phyloP scores from a whole-genome alignment of 441 rosid species.

The Sinapis alba region DNA sequence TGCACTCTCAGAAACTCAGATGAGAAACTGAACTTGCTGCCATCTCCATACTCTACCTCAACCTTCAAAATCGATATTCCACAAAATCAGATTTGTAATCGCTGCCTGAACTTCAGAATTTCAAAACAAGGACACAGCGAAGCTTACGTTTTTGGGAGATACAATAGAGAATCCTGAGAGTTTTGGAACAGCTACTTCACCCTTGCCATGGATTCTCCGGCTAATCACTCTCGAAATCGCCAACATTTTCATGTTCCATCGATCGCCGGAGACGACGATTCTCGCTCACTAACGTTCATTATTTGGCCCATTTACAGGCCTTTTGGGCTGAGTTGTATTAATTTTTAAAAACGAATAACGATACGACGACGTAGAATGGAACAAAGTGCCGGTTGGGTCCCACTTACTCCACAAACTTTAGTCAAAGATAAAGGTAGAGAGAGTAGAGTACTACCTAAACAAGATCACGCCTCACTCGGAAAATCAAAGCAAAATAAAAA shows the following conservation, averaged over 20 bases:
- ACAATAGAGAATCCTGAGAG: constrained; percentile 69
- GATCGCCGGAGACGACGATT: neutral
- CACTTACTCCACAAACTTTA: constrained; percentile 2
- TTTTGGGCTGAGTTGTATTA: neutral
- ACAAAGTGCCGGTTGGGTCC: neutral
- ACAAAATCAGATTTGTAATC: constrained; percentile 22
- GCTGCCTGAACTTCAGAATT: neutral
- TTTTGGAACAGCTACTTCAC: constrained; percentile 45
- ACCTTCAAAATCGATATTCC: constrained; percentile 48
- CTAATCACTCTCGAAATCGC: constrained; percentile 44
- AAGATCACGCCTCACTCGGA: neutral
- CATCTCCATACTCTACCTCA: constrained; percentile 79
- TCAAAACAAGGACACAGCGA: neutral
- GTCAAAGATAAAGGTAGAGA: constrained; percentile 12
- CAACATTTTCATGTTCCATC: constrained; percentile 29
- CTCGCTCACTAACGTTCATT: neutral
- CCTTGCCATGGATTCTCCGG: constrained; percentile 50
- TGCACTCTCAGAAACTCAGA: constrained; percentile 80
- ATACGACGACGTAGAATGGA: neutral
- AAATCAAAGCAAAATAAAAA: neutral
- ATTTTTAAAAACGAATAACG: neutral
- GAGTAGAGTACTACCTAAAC: neutral
- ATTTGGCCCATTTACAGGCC: neutral
- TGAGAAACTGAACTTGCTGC: constrained; percentile 63
- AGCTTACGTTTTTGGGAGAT: constrained; percentile 65